Percentiles rank a stretch among this genome's conserved stretches.
These are phyloP conservation scores for Saprolegnia parasitica DNA, from an alignment of 352 stramenopile species.

Conservation along the genomic window DNA sequence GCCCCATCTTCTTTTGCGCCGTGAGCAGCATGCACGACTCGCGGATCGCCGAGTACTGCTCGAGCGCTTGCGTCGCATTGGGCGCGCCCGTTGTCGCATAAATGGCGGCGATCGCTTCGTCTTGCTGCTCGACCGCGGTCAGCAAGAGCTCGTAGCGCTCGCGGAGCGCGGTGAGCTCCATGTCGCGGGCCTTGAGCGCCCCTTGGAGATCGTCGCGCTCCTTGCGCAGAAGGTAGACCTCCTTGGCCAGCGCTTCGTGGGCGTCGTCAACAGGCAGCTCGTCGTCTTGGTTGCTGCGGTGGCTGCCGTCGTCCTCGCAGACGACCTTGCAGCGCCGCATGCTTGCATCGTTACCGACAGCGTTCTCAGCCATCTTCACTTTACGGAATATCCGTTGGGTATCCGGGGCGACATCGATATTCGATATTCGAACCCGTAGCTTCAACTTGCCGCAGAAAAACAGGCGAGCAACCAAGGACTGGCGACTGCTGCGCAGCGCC, in stretches of 20 bases:
- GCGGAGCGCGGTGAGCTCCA: constrained; percentile 59
- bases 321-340: too few species aligned
- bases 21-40: constrained; percentile 13
- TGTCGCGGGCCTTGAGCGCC: constrained; percentile 62
- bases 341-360: too few species aligned
- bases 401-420: neutral
- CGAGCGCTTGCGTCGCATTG: constrained; percentile 6
- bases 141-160: constrained; percentile 63
- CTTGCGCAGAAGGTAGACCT: constrained; percentile 38
- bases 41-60: constrained; percentile 20
- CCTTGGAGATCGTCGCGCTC: constrained; percentile 62
- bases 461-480: too few species aligned
- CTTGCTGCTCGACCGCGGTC: constrained; percentile 63
- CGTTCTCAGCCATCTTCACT: neutral
- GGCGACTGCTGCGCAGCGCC: too few species aligned
- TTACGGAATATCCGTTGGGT: neutral
- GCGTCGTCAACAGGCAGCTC: neutral
- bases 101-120: constrained; percentile 75
- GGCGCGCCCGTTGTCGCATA: constrained; percentile 40
- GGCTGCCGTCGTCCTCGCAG: neutral
- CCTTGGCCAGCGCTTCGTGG: neutral
- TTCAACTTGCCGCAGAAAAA: neutral
- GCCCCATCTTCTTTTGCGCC: constrained; percentile 5
- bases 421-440: neutral
- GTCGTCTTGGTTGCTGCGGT: constrained; percentile 22